phyloP scores from a whole-genome alignment of 148 eudicot species.

The Silene uniflora region DNA sequence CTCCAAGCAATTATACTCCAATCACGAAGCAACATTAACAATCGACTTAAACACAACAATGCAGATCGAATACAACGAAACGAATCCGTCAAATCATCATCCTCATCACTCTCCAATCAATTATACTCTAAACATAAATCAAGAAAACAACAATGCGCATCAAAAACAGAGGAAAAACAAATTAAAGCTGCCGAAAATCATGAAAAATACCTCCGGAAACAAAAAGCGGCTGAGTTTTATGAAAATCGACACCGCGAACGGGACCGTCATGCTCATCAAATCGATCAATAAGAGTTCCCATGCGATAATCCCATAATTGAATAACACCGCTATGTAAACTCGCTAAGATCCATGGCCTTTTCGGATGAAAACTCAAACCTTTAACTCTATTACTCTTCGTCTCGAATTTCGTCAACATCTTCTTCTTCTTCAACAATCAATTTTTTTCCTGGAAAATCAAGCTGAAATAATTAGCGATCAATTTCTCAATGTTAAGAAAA shows the following conservation, averaged over 20 bases:
- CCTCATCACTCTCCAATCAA: background rate
- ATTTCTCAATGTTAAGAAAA: background rate
- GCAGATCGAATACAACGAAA: background rate
- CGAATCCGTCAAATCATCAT: background rate
- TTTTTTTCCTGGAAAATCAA: background rate
- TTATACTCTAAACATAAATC: background rate
- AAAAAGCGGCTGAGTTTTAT: slow-evolving; percentile 64
- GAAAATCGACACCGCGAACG: slow-evolving; percentile 73
- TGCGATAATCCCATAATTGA: slow-evolving; percentile 80
- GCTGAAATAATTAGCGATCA: background rate
- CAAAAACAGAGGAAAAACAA: slow-evolving; percentile 4
- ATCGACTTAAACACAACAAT: background rate
- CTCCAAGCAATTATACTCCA: background rate
- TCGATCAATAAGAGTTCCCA: slow-evolving; percentile 76
- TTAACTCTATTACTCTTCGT: slow-evolving; percentile 84
- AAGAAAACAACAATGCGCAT: background rate
- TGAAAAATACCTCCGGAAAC: slow-evolving; percentile 63
- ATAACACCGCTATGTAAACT: slow-evolving; percentile 77
- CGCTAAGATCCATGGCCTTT: slow-evolving; percentile 81
- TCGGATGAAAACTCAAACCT: slow-evolving; percentile 67
- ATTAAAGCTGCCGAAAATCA: background rate
- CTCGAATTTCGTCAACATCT: slow-evolving; percentile 79
- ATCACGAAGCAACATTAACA: background rate
- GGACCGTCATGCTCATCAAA: slow-evolving; percentile 80
- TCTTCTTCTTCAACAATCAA: background rate